Evolutionary conservation across 306 rosid genomes (phyloP), one percentile per base, ranked within the genome.

Genomic region (Boehmeria nivea): DNA sequence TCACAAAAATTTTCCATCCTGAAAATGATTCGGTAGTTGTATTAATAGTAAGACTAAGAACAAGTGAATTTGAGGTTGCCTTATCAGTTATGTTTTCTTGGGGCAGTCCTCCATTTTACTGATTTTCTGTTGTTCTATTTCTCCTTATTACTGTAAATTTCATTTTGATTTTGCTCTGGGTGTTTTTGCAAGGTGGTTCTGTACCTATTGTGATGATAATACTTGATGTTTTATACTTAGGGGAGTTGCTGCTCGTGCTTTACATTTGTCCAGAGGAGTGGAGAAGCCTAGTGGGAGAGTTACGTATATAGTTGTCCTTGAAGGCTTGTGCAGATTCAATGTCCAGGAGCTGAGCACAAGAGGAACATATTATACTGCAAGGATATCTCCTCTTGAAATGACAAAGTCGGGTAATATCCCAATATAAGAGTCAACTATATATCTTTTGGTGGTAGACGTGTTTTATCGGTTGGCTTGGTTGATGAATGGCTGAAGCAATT

Each of bases 201-300:
- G n/a, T n/a, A 37, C 57, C 28, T 54, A 18, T 50, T 47, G 18
- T 28, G 54, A 12, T 4, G 28, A 48, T n/a, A 10, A 31, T 16
- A 26, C 23, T 48, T 20, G 43, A 34, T 58, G 64, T 65, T 67
- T 64, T 33, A 60, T 68, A 70, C 57, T 45, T 72, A 91, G 99
- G 78, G 99, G 99, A 40, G 96, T 91, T 44, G 99, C 96, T 51
- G 99, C 96, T 56, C 83, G 99, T 53, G 99, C 99, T 37, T 71
- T 91, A 48, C 99, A 87, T 71, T 83, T 87, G 31, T 87, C 99
- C 17, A 82, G 99, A 84, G 99, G 99, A 61, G 99, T 91, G 71
- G 99, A 91, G 85, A 91, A 91, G 74, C 96, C 99, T 3, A 91
- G 99, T 70, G 99, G 99, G 33, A 84, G 95, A 72, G 98, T 91